Percentiles rank a stretch among this genome's conserved stretches.
phyloP scores from a whole-genome alignment of 176 grass and related monocot genomes.

The Chrysopogon serrulatus region DNA sequence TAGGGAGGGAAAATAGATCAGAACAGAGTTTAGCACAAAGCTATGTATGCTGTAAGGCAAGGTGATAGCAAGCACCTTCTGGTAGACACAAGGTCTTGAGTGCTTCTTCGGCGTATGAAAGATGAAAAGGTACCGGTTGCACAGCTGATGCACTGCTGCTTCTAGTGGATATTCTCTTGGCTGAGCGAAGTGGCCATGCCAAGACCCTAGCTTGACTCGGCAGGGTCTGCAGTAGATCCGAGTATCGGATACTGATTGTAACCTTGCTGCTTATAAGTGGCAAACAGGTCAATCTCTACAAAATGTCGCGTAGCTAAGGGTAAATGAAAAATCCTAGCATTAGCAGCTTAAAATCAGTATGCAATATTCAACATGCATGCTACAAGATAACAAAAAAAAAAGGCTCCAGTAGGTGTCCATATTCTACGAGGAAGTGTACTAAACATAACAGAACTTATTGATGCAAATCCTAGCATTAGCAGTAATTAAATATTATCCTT shows the following conservation, averaged over 20 bases:
- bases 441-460: not conserved
- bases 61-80: slow-evolving; percentile 49
- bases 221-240: slow-evolving; percentile 59
- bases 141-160: slow-evolving; percentile 21
- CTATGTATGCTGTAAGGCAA: not conserved
- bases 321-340: not conserved
- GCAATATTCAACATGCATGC: not conserved
- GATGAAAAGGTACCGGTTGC: slow-evolving; percentile 53
- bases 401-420: not conserved
- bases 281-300: slow-evolving; percentile 13
- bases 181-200: slow-evolving; percentile 76
- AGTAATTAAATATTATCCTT: slow-evolving; percentile 11
- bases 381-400: not conserved
- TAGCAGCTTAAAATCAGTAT: not conserved
- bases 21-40: slow-evolving; percentile 3
- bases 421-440: not conserved
- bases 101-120: slow-evolving; percentile 81
- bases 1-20: not conserved
- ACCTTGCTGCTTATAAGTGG: slow-evolving; percentile 67
- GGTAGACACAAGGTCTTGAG: slow-evolving; percentile 73
- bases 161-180: slow-evolving; percentile 49
- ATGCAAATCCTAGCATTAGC: not conserved
- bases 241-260: slow-evolving; percentile 81
- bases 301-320: not conserved
- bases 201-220: slow-evolving; percentile 84